Evolutionary conservation across 2,329 filamentous ascomycete genomes (phyloP).

Genomic region (Botrytis aclada): DNA sequence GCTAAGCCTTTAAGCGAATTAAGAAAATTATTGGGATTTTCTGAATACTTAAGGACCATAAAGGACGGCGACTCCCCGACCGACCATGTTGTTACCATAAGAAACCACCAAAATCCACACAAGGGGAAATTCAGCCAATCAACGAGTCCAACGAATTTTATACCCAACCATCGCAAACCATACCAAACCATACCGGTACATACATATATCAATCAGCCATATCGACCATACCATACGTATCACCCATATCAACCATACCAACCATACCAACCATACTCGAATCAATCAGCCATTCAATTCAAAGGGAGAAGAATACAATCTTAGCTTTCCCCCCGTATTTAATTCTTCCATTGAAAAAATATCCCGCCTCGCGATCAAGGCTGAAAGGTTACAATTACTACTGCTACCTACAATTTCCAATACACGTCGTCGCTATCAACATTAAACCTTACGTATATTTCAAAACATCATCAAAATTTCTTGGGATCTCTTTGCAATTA

Average conservation of each 20-base stretch:
- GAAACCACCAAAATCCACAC: conserved; percentile 14
- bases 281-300: neutral
- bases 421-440: neutral
- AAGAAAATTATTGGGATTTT: conserved; percentile 14
- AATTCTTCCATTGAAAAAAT: neutral
- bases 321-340: neutral
- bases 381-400: neutral
- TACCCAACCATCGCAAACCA: neutral
- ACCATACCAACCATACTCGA: neutral
- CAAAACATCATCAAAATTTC: neutral
- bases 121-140: conserved; percentile 4
- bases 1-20: conserved; percentile 14
- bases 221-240: neutral
- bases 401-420: neutral
- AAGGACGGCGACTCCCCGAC: conserved; percentile 17
- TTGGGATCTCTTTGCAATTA: neutral
- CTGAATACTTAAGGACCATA: conserved; percentile 18
- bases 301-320: neutral
- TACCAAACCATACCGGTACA: neutral
- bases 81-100: conserved; percentile 6
- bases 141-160: conserved; percentile 8
- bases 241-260: neutral
- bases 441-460: neutral
- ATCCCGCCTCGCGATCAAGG: conserved; percentile 14
- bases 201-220: neutral